These are phyloP conservation scores for Urostyla sp. DNA, from an alignment of 73 alveolate genomes.

Conservation along the genomic window DNA sequence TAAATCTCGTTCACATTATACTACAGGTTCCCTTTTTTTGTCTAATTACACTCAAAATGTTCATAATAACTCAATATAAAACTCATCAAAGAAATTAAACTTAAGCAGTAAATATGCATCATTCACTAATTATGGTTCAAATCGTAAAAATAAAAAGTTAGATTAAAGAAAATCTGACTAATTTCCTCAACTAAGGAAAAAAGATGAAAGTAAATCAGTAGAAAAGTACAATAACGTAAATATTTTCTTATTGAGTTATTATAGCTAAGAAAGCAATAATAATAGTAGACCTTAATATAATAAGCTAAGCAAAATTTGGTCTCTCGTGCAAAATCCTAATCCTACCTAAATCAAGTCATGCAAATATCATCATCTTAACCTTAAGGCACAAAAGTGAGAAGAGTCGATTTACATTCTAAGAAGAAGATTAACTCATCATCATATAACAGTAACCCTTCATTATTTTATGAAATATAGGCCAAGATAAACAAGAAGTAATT, in stretches of 20 bases:
- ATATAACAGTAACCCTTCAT: too few relatives aligned
- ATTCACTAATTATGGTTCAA: background rate
- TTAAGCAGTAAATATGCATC: too few relatives aligned
- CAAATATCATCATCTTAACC: too few relatives aligned
- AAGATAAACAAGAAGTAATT: too few relatives aligned
- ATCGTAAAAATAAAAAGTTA: background rate
- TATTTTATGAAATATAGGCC: too few relatives aligned
- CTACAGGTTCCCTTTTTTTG: background rate
- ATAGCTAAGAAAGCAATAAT: background rate
- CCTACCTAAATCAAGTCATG: conserved; percentile 25
- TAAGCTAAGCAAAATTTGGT: conserved; percentile 45
- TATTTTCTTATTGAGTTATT: background rate
- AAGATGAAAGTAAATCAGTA: background rate
- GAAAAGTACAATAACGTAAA: background rate
- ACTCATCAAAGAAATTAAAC: too few relatives aligned
- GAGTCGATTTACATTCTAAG: too few relatives aligned
- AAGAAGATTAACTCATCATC: too few relatives aligned
- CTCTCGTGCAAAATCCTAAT: conserved; percentile 51
- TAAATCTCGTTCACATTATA: background rate
- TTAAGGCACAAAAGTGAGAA: too few relatives aligned
- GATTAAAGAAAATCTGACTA: background rate
- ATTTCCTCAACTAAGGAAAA: background rate
- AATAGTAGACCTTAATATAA: conserved; percentile 15
- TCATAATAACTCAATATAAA: too few relatives aligned
- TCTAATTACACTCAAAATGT: background rate